Evolutionary conservation across 805 yeast genomes (phyloP).

Genomic region (Metschnikowia colocasiae): DNA sequence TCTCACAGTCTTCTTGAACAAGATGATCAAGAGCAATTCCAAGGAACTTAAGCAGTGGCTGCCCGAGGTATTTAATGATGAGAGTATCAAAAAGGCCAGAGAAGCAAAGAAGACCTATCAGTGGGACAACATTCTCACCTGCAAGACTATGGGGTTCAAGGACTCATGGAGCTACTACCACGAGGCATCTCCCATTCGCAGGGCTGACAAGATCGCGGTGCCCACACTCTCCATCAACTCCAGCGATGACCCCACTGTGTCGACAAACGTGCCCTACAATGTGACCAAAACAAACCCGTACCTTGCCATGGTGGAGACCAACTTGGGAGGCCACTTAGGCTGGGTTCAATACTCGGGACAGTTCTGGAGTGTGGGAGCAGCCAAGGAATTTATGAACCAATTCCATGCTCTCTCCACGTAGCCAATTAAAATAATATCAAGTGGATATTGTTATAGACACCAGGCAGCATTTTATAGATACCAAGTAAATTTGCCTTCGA

Average conservation of each 20-base stretch:
- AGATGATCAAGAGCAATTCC: slow-evolving; percentile 34
- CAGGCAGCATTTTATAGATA: too few relatives aligned
- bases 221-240: slow-evolving; percentile 66
- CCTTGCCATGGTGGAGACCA: slow-evolving; percentile 53
- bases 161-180: slow-evolving; percentile 64
- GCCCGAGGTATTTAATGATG: slow-evolving; percentile 28
- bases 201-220: slow-evolving; percentile 50
- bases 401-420: slow-evolving; percentile 14
- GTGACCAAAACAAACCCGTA: slow-evolving; percentile 52
- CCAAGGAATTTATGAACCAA: slow-evolving; percentile 32
- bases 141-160: slow-evolving; percentile 61
- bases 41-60: slow-evolving; percentile 25
- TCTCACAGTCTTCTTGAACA: slow-evolving; percentile 29
- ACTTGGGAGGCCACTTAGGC: slow-evolving; percentile 80
- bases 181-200: slow-evolving; percentile 53
- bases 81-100: slow-evolving; percentile 48
- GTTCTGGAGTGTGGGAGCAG: slow-evolving; percentile 55
- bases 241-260: slow-evolving; percentile 72
- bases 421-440: neutral
- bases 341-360: slow-evolving; percentile 60
- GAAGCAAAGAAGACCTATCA: slow-evolving; percentile 40
- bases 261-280: slow-evolving; percentile 54
- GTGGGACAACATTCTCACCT: slow-evolving; percentile 66
- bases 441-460: neutral
- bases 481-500: too few relatives aligned